Percentiles rank a stretch among this genome's conserved stretches.
These are phyloP conservation scores for Trichoderma asperellum DNA, from an alignment of 2,329 filamentous ascomycete genomes.

Conservation along the genomic window DNA sequence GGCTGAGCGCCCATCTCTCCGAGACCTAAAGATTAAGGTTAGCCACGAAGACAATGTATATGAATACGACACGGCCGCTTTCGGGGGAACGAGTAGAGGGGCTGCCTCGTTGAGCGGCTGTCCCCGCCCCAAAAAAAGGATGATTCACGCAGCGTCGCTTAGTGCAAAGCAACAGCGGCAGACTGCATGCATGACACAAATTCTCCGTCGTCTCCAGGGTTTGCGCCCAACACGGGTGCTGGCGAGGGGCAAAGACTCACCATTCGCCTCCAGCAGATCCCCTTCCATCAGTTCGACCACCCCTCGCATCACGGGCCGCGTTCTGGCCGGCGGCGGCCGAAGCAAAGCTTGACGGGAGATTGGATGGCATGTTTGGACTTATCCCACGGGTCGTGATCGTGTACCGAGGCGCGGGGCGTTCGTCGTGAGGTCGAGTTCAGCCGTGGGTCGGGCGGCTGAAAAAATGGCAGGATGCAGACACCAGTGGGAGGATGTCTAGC, in stretches of 20 bases:
- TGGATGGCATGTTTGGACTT: slow-evolving; percentile 63
- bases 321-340: slow-evolving; percentile 80
- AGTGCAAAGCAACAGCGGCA: slow-evolving; percentile 13
- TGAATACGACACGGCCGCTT: slow-evolving; percentile 1
- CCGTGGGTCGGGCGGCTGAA: slow-evolving; percentile 19
- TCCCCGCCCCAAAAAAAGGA: slow-evolving; percentile 13
- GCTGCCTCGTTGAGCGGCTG: slow-evolving; percentile 9
- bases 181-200: slow-evolving; percentile 33
- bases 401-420: slow-evolving; percentile 24
- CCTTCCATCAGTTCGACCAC: slow-evolving; percentile 61
- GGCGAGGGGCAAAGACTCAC: slow-evolving; percentile 54
- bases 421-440: slow-evolving; percentile 24
- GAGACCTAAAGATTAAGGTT: slow-evolving; percentile 50
- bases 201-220: slow-evolving; percentile 9
- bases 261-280: slow-evolving; percentile 68
- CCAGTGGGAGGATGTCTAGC: slow-evolving; percentile 21
- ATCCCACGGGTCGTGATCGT: slow-evolving; percentile 28
- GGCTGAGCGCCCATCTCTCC: slow-evolving; percentile 59
- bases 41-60: slow-evolving; percentile 27
- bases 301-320: slow-evolving; percentile 61
- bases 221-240: slow-evolving; percentile 6
- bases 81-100: slow-evolving; percentile 12
- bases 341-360: slow-evolving; percentile 81
- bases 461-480: slow-evolving; percentile 24
- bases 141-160: background rate